Conservation (phyloP, 352 stramenopile species). For the Phytopythium delawarense region DNA sequence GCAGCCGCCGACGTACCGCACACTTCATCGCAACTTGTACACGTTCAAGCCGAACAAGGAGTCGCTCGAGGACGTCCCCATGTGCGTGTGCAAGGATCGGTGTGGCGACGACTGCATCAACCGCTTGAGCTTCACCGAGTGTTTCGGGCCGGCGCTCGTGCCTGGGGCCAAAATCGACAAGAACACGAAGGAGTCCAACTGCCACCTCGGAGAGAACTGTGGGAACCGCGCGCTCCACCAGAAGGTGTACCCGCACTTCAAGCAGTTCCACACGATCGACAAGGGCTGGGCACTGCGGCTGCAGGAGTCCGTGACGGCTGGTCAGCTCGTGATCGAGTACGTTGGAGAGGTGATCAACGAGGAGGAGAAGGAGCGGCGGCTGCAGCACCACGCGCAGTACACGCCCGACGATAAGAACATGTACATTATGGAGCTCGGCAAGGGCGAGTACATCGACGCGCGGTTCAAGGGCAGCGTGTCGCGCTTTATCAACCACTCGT, state of each 20-base stretch:
- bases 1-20: conserved; percentile 73
- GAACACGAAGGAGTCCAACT: conserved; percentile 86
- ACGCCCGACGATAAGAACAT: conserved; percentile 95
- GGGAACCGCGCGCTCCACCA: conserved; percentile 90
- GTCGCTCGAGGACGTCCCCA: conserved; percentile 69
- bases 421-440: conserved; percentile 94
- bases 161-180: conserved; percentile 66
- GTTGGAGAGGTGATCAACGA: conserved; percentile 95
- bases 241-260: conserved; percentile 65
- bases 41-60: conserved; percentile 81
- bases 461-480: conserved; percentile 91
- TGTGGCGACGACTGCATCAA: conserved; percentile 95
- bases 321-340: conserved; percentile 93
- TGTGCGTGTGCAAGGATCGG: conserved; percentile 68
- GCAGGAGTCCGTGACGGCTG: conserved; percentile 73
- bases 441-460: conserved; percentile 94
- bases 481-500: conserved; percentile 97
- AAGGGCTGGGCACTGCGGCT: conserved; percentile 91
- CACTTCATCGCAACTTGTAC: conserved; percentile 76
- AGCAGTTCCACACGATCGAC: conserved; percentile 75
- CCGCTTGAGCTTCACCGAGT: conserved; percentile 90
- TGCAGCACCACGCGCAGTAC: conserved; percentile 78
- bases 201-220: conserved; percentile 85
- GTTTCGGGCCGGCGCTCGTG: conserved; percentile 69
- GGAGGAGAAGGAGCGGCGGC: conserved; percentile 84